Evolutionary conservation across 495 filamentous ascomycete genomes (phyloP), one percentile per base, ranked within the genome.

Genomic region (Achaetomiella virescens): DNA sequence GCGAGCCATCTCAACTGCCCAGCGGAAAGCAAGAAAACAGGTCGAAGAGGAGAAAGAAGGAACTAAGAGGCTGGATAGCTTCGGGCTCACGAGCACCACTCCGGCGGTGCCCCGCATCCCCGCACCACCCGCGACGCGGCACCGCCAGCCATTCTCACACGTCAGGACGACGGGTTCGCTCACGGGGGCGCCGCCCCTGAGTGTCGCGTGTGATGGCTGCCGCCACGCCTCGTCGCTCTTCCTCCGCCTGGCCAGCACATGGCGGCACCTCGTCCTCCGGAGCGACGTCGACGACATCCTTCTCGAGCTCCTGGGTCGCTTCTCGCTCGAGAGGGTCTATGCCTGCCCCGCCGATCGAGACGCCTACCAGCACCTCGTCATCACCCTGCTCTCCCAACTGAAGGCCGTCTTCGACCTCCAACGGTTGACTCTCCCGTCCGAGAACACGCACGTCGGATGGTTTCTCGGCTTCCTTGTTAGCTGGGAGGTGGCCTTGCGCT

Each of bases 311-410:
- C 60, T 73, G 8, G 70, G 70, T 29, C 60, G 59, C 11, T 73
- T 73, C 53, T 66, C 69, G 15, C 58, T 73, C 21, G 70, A 73
- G 25, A 70, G 63, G 52, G 66, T 73, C 3, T 73, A 73, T 48
- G 60, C 66, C 0, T 57, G 36, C 22, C 12, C 55, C 33, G 31
- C 12, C 12, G 58, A 61, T 9, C 35, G 61, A 12, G 47, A 47
- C 1, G 38, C 55, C 1, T 68, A 71, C 58, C 68, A 71, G 45
- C 46, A 61, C 20, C 45, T 68, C 40, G 63, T 71, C 29, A 61
- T 66, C 10, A 44, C 55, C 6, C 49, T 70, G 36, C 59, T 64
- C 17, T 22, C 42, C 3, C 57, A 64, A 27, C 61, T 64, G 33
- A 68, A 66, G 47, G 46, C 62, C 45, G 64, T 73, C 37, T 70